Conservation (phyloP, 176 grass and related monocot species). For the Musa beccarii region DNA sequence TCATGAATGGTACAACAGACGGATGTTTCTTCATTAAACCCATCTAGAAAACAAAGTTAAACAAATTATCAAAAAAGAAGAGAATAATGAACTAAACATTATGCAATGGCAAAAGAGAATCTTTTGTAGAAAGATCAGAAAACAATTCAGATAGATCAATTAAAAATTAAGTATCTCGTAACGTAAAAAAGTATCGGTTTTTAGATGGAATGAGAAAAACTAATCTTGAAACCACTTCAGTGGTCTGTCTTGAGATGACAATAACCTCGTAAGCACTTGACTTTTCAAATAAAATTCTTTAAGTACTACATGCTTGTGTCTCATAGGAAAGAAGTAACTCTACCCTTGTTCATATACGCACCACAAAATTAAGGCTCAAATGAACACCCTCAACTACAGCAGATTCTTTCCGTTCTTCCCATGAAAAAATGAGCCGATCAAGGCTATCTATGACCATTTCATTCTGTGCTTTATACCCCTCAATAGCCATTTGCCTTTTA, state of each 20-base stretch:
- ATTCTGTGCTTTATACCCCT: slow-evolving; percentile 89
- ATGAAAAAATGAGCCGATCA: slow-evolving; percentile 69
- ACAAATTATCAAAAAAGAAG: neutral
- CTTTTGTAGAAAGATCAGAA: neutral
- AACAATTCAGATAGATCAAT: neutral
- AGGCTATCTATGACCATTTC: slow-evolving; percentile 98
- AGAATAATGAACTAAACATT: neutral
- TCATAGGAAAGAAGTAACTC: neutral
- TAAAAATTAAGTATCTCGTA: neutral
- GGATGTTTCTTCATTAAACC: slow-evolving; percentile 94
- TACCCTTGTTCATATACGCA: slow-evolving; percentile 27
- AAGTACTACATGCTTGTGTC: neutral
- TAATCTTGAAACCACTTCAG: neutral
- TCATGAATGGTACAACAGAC: slow-evolving; percentile 90
- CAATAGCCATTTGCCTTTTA: slow-evolving; percentile 86
- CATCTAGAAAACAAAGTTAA: slow-evolving; percentile 49
- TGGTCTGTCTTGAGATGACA: neutral
- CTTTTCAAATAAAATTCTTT: neutral
- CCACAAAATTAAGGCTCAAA: slow-evolving; percentile 96
- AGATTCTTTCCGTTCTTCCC: slow-evolving; percentile 87
- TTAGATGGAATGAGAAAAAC: neutral
- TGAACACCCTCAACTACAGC: slow-evolving; percentile 90
- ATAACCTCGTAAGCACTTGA: neutral
- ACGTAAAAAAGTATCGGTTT: neutral
- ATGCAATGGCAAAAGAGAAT: neutral